These are phyloP conservation scores for Daldinia sp. DNA, from an alignment of 2,329 filamentous ascomycete genomes.

Conservation along the genomic window DNA sequence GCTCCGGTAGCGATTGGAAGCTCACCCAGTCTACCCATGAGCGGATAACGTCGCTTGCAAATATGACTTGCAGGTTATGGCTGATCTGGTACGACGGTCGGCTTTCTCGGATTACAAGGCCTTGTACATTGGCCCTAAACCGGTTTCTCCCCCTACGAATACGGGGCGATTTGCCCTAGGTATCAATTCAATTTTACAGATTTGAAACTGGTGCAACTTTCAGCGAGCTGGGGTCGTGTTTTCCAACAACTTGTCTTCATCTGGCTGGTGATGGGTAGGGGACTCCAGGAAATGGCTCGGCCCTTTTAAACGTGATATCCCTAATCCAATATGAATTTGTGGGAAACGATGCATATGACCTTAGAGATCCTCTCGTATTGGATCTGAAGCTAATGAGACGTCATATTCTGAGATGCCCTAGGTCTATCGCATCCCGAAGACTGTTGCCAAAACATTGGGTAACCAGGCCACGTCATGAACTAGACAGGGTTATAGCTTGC, in stretches of 20 bases:
- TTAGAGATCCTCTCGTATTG: not conserved
- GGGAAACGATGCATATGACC: conserved; percentile 77
- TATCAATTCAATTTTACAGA: conserved; percentile 60
- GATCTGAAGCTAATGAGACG: not conserved
- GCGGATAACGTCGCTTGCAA: not conserved
- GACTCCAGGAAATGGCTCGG: conserved; percentile 82
- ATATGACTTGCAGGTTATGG: not conserved
- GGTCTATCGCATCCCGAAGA: not conserved
- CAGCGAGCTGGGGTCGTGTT: conserved; percentile 63
- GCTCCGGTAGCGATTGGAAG: conserved; percentile 66
- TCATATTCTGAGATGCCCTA: not conserved
- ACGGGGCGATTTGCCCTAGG: conserved; percentile 50
- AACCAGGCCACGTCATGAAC: not conserved
- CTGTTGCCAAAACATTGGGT: not conserved
- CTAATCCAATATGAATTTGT: conserved; percentile 82
- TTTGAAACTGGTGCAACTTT: conserved; percentile 58
- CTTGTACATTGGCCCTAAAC: conserved; percentile 73
- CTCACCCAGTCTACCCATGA: conserved; percentile 26
- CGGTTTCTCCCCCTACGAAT: conserved; percentile 63
- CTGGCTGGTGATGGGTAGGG: conserved; percentile 60
- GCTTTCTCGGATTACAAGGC: conserved; percentile 71
- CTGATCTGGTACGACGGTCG: conserved; percentile 49
- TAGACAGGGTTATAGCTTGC: not conserved
- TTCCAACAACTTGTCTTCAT: conserved; percentile 50
- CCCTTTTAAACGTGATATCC: conserved; percentile 57